Evolutionary conservation across 73 alveolate genomes (phyloP).

Genomic region (Paramecium sexaurelia): DNA sequence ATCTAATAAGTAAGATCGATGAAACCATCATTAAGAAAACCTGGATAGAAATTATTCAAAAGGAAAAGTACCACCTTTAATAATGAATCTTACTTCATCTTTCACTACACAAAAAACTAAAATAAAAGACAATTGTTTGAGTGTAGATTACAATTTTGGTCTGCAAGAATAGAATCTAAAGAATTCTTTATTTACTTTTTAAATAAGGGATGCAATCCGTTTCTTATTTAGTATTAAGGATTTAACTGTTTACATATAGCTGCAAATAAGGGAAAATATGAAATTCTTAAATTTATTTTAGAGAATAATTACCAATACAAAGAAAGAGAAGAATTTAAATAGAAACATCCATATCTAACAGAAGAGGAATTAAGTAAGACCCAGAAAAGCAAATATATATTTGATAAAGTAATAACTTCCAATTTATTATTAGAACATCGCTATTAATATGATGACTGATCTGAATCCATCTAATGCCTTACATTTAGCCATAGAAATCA

Average conservation of each 20-base stretch:
- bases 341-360: background rate
- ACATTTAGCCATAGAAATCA: conserved; percentile 38
- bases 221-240: background rate
- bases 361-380: background rate
- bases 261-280: conserved; percentile 12
- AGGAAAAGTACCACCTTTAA: conserved; percentile 8
- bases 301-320: background rate
- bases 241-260: conserved; percentile 40
- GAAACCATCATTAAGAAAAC: conserved; percentile 15
- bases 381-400: background rate
- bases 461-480: conserved; percentile 16
- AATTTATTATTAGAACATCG: background rate
- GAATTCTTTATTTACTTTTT: conserved; percentile 19
- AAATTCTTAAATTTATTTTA: background rate
- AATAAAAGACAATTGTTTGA: background rate
- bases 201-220: background rate
- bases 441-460: conserved; percentile 42
- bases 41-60: conserved; percentile 9
- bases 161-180: background rate
- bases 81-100: background rate
- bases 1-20: background rate
- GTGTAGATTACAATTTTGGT: conserved; percentile 19
- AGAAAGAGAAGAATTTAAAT: background rate
- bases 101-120: background rate
- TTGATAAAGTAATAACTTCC: conserved; percentile 16